Base-by-base conservation (phyloP, 164 flowering plant genomes). In the Euptelea pleiosperma region DNA sequence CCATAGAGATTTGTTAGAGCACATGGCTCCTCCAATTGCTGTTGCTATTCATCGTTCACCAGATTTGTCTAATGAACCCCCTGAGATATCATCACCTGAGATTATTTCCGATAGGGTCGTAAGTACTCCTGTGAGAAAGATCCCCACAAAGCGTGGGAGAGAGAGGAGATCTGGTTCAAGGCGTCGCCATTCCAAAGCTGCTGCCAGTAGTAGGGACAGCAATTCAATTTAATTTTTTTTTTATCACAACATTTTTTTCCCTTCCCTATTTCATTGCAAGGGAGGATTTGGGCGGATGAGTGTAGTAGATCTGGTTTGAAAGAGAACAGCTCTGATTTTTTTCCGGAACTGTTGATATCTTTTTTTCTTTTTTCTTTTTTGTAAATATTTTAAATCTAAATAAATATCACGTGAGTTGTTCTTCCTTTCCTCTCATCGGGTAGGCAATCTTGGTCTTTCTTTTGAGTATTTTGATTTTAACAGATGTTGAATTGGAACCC, bases 1-100 rank as follows among this genome's bases (percentile, higher is more conserved):
- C 70, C 98, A 91, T 60, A 75, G 83, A 74, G 96, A 86, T 41
- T 19, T 88, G 52, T 63, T 91, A 60, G 86, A 79, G 70, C 83
- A 74, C 44, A 47, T 52, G 37, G 58, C 60, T 52, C 55, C 75
- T 9, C 64, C 63, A 39, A 19, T 25, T 46, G 35, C 45, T 6
- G 26, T 35, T 25, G 18, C 3, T 24, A 6, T 33, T 51, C 50
- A 22, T 33, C 70, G 64, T 54, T 72, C 73, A 22, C 77, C 60
- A 8, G 52, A 52, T 26, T 35, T 35, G 18, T 9, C 28, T 29
- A 43, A 25, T 28, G 58, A 39, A 15, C 21, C 40, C 24, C 39
- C 31, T 3, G 10, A 14, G 8, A 54, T 41, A 41, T 18, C 69
- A 49, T 60, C 49, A 35, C 21, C 43, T 1, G 50, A 50, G 28